A percentile compares a stretch with the other conserved stretches of the same genome.
These are phyloP conservation scores for Xanthoparmelia taractica DNA, from an alignment of 495 filamentous ascomycete genomes.

Conservation along the genomic window DNA sequence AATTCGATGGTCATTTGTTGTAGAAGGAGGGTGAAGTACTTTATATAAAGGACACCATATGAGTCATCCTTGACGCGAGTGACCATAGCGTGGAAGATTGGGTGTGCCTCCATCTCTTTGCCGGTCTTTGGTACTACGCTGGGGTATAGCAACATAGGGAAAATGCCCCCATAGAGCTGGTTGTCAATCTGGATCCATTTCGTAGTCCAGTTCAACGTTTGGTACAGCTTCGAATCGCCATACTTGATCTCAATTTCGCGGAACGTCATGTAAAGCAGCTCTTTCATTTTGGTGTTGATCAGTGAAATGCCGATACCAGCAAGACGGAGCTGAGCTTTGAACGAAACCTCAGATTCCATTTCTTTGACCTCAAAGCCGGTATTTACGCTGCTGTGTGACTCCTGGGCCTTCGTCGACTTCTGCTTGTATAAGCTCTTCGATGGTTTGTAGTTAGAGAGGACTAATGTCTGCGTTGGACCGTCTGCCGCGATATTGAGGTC, in stretches of 20 bases:
- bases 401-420: slow-evolving; percentile 45
- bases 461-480: slow-evolving; percentile 87
- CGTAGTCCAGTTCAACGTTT: slow-evolving; percentile 78
- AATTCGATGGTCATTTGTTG: slow-evolving; percentile 98
- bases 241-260: slow-evolving; percentile 87
- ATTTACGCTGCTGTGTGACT: slow-evolving; percentile 51
- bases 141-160: slow-evolving; percentile 94
- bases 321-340: slow-evolving; percentile 78
- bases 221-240: slow-evolving; percentile 83
- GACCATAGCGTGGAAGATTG: slow-evolving; percentile 83
- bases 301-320: slow-evolving; percentile 90
- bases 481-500: slow-evolving; percentile 94
- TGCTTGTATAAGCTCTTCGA: slow-evolving; percentile 95
- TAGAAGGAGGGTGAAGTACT: slow-evolving; percentile 86
- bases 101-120: slow-evolving; percentile 93
- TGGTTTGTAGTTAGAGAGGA: slow-evolving; percentile 87
- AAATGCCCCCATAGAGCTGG: slow-evolving; percentile 95
- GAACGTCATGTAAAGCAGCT: slow-evolving; percentile 89
- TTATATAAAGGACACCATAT: slow-evolving; percentile 96
- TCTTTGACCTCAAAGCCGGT: slow-evolving; percentile 89
- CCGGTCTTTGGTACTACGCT: slow-evolving; percentile 98
- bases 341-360: slow-evolving; percentile 73
- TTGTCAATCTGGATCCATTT: slow-evolving; percentile 99
- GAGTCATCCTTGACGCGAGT: slow-evolving; percentile 96
- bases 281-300: slow-evolving; percentile 83